Conservation (phyloP, 2,329 filamentous ascomycete species). For the Aspergillus floridensis region DNA sequence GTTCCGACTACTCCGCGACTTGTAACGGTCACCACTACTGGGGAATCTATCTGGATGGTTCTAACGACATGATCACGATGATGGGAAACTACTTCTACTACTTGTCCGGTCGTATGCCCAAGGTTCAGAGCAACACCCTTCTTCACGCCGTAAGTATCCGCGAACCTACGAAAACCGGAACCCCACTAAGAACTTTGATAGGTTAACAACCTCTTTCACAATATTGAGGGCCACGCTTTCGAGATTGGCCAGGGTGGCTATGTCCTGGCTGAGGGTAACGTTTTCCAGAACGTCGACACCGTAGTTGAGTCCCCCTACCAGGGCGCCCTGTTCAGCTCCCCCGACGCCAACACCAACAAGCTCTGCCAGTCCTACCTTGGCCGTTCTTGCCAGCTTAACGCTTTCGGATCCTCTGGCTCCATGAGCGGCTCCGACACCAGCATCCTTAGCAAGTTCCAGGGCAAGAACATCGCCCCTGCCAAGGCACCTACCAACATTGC, state of each 20-base stretch:
- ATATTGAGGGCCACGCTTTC: conserved; percentile 57
- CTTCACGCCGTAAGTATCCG: conserved; percentile 48
- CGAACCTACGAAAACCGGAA: no score
- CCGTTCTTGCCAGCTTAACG: conserved; percentile 54
- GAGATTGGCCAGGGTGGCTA: conserved; percentile 47
- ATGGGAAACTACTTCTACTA: conserved; percentile 62
- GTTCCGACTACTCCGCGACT: conserved; percentile 53
- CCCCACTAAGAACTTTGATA: neutral
- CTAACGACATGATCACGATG: conserved; percentile 56
- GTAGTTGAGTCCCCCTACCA: conserved; percentile 39
- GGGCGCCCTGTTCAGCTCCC: conserved; percentile 43
- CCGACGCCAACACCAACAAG: conserved; percentile 36
- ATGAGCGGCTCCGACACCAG: conserved; percentile 44
- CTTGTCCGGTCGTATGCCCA: conserved; percentile 57
- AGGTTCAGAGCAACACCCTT: conserved; percentile 56
- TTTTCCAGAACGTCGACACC: conserved; percentile 56
- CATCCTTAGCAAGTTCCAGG: conserved; percentile 52
- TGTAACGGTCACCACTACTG: conserved; percentile 62
- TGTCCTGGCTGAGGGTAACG: conserved; percentile 57
- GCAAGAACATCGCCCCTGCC: conserved; percentile 53
- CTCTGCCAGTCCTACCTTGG: conserved; percentile 49
- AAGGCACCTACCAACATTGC: conserved; percentile 34
- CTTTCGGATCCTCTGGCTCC: conserved; percentile 38
- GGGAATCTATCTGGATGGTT: conserved; percentile 57
- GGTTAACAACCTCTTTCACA: conserved; percentile 60